Evolutionary conservation across 179 eudicot genomes (phyloP).

Genomic region (Patellifolia procumbens): DNA sequence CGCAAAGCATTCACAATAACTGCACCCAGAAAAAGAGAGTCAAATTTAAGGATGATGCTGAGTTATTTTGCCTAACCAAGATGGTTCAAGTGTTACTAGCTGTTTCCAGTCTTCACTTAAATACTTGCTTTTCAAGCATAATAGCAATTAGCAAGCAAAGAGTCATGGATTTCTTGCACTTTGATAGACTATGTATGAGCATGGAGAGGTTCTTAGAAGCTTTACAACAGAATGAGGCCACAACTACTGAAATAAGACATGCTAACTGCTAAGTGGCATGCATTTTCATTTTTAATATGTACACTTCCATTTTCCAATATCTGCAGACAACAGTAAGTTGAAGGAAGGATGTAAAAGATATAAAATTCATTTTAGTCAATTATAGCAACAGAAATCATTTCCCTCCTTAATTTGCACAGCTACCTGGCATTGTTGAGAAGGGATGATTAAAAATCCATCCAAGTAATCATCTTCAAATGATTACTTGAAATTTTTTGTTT

Average conservation of each 20-base stretch:
- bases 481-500: too few relatives aligned
- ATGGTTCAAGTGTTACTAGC: background rate
- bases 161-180: background rate
- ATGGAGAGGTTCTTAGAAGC: background rate
- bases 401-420: background rate
- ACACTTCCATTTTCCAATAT: background rate
- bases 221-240: background rate
- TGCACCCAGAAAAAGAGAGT: constrained; percentile 37
- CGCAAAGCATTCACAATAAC: constrained; percentile 99
- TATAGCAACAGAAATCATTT: background rate
- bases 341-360: background rate
- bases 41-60: constrained; percentile 15
- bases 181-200: background rate
- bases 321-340: background rate
- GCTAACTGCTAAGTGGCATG: background rate
- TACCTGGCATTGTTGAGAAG: background rate
- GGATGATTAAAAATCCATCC: background rate
- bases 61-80: background rate
- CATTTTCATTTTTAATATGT: background rate
- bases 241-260: background rate
- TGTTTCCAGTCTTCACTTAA: background rate
- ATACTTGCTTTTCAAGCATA: background rate
- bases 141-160: background rate
- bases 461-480: too few relatives aligned
- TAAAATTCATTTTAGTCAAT: background rate